Conservation (phyloP, 2,329 filamentous ascomycete genomes). For the Trichoderma pleuroti region DNA sequence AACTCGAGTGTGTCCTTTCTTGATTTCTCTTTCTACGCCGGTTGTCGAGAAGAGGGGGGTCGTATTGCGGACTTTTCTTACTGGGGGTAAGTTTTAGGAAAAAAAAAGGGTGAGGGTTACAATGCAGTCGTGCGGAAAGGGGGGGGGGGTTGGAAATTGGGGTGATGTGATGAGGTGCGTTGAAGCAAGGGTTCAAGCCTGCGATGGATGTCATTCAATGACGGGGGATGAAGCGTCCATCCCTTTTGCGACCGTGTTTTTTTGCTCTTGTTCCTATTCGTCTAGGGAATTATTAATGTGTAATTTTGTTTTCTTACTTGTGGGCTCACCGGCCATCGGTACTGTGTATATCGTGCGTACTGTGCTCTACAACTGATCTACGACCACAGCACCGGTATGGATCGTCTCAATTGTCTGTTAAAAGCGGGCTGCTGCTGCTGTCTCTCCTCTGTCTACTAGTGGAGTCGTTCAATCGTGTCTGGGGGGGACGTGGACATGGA, state of each 20-base stretch:
- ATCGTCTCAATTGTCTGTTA: not conserved
- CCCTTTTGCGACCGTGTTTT: not conserved
- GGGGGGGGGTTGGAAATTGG: not conserved
- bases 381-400: not conserved
- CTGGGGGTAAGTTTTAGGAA: not conserved
- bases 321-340: not conserved
- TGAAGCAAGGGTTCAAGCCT: not conserved
- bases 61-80: not conserved
- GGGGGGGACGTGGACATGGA: not conserved
- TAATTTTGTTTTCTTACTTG: not conserved
- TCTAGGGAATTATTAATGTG: not conserved
- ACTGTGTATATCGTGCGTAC: not conserved
- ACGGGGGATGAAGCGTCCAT: not conserved
- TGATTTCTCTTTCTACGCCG: not conserved
- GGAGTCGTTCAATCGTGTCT: conserved; percentile 8
- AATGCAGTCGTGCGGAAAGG: not conserved
- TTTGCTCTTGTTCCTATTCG: not conserved
- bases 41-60: not conserved
- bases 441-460: not conserved
- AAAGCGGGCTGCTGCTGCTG: not conserved
- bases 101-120: not conserved
- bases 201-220: not conserved
- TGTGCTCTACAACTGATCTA: not conserved
- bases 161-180: not conserved
- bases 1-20: not conserved